phyloP scores from a whole-genome alignment of 257 asterid genomes.

The Jacaranda mimosifolia region DNA sequence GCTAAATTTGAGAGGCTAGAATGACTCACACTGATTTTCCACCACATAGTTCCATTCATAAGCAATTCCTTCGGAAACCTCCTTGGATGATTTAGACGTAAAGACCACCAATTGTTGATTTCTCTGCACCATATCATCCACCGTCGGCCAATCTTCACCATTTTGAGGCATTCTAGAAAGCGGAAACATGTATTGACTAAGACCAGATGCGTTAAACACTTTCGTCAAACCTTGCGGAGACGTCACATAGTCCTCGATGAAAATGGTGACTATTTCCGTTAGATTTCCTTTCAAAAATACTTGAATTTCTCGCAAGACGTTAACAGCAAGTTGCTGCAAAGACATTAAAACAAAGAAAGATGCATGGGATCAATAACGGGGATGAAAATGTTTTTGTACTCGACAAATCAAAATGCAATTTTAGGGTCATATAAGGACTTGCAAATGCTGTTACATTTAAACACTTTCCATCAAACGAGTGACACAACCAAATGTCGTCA shows the following conservation, averaged over 20 bases:
- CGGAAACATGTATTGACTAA: constrained; percentile 73
- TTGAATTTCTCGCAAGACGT: constrained; percentile 74
- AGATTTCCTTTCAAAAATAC: constrained; percentile 65
- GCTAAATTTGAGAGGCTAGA: constrained; percentile 16
- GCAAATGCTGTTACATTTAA: constrained; percentile 80
- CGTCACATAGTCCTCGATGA: constrained; percentile 84
- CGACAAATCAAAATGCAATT: not conserved
- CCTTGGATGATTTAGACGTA: constrained; percentile 71
- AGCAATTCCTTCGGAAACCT: constrained; percentile 78
- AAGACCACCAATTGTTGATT: constrained; percentile 85
- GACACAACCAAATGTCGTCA: constrained; percentile 84
- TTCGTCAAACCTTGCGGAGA: constrained; percentile 70
- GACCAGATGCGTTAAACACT: constrained; percentile 80
- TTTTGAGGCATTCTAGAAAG: constrained; percentile 73
- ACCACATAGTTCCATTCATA: constrained; percentile 89
- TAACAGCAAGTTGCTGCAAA: constrained; percentile 82
- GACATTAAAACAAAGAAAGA: not conserved
- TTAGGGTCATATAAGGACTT: constrained; percentile 44
- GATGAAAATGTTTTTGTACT: not conserved
- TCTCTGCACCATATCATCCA: constrained; percentile 75
- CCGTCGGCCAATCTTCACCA: constrained; percentile 89
- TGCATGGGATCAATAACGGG: not conserved
- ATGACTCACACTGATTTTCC: constrained; percentile 82
- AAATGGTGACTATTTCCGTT: constrained; percentile 74
- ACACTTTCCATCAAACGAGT: constrained; percentile 72